Base-by-base conservation (phyloP, 176 grass and related monocot species). In the Calamus simplicifolius region DNA sequence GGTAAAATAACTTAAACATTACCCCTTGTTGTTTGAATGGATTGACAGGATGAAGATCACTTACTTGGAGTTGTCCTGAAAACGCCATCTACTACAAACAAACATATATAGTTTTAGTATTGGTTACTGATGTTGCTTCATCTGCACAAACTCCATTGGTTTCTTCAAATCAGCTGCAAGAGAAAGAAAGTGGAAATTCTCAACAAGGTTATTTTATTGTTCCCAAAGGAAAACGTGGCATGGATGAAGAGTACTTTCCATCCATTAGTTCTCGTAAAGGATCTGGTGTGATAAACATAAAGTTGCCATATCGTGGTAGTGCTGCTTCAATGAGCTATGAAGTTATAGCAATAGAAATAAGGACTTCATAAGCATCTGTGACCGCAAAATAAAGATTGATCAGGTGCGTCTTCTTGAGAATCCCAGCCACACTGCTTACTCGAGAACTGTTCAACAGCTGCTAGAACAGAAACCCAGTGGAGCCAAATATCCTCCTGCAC, bases 351-450 rank as follows among this genome's bases (percentile, higher is more conserved):
- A 66, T 96, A 62, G 86, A 90, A 82, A 66, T 54, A 90, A 90
- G 61, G 86, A 96, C 19, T 80, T 96, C 38, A 77, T 90, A 5
- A 85, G 77, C 63, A 85, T 96, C 80, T 96, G 92, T 30, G 31
- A 69, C 25, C 66, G 83, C 75, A 96, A 87, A 87, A 96, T 96
- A 66, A 87, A 90, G 77, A 90, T 96, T 19, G 92, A 96, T 90
- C 83, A 87, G 76, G 92, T 85, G 67, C 79, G 66, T 70, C 86
- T 96, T 68, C 83, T 96, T 56, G 92, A 96, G 72, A 72, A 96
- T 14, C 67, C 69, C 25, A 90, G 59, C 78, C 79, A 81, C 66
- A 28, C 57, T 59, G 50, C 64, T 29, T 96, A 90, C 64, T 68
- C 80, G 58, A 96, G 65, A 83, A 96, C 92, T 31, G 80, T 96